Conservation (phyloP, 176 grass and related monocot species). For the Triticum monococcum region DNA sequence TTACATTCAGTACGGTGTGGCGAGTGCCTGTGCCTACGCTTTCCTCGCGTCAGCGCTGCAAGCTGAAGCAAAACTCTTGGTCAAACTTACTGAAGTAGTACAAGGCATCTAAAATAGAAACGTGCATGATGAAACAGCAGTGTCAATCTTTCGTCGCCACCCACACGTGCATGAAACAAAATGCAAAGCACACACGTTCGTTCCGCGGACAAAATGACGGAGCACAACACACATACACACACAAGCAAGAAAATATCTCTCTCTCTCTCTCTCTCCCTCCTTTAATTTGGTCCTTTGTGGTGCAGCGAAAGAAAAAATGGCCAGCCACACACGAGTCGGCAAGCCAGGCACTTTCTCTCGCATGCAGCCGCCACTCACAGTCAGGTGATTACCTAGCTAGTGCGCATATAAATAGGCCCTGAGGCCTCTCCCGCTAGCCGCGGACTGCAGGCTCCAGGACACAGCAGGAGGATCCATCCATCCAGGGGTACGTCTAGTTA, state of each 20-base stretch:
- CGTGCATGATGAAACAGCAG: neutral
- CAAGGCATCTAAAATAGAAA: neutral
- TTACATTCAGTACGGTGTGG: too few relatives aligned
- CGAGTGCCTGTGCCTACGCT: neutral
- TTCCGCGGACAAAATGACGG: neutral
- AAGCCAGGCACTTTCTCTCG: neutral
- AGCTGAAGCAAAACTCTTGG: neutral
- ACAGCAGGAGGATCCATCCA: too few relatives aligned
- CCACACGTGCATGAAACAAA: too few relatives aligned
- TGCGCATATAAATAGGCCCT: neutral
- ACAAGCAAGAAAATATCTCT: neutral
- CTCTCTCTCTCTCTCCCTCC: too few relatives aligned
- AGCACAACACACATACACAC: neutral
- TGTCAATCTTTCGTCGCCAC: neutral
- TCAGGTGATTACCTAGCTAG: neutral
- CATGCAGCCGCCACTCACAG: neutral
- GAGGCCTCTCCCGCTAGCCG: neutral
- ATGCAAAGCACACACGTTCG: neutral
- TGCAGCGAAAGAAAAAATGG: neutral
- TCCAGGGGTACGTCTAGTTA: neutral
- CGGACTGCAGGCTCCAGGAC: neutral
- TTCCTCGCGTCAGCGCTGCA: neutral
- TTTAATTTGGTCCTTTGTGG: neutral
- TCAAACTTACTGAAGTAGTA: neutral
- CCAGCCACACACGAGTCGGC: neutral